Evolutionary conservation across 495 filamentous ascomycete genomes (phyloP), one percentile per base, ranked within the genome.

Genomic region (Penicillium tannophilum): DNA sequence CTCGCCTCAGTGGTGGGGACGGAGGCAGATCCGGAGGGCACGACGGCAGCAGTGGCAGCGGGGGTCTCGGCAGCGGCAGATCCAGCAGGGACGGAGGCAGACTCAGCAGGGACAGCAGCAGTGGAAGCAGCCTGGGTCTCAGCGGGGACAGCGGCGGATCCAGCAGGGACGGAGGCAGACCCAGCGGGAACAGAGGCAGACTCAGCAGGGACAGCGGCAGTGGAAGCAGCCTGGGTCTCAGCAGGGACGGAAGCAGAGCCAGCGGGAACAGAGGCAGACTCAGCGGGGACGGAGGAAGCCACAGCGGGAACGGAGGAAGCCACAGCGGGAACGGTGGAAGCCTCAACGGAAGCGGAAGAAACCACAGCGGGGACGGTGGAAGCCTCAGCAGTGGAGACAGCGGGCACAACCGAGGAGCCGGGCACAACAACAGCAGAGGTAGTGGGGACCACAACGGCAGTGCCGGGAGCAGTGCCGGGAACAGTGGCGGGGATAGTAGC

Each of bases 401-500:
- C 43, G n/a, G 62, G 54, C 4, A 42, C 36, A n/a, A 20, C 53
- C n/a, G 43, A n/a, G 46, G 55, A 45, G 31, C 26, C 56, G 12
- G 51, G 56, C 8, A 28, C n/a, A 26, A 58, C 30, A 62, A 58
- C 56, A 39, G 63, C 48, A 4, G 20, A 23, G 7, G 54, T 56
- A 20, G 59, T 56, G 26, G 63, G 57, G 45, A 55, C 36, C 28
- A 52, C 44, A 50, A 55, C 48, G 16, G 55, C 14, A 24, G 53
- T 23, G 41, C 45, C 28, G 12, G 30, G 26, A 50, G 47, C 55
- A 30, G 62, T 49, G 19, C 12, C 41, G 17, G 63, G 17, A n/a
- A 47, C 24, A 26, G 58, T 55, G 6, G 62, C 54, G 12, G 63
- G 56, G 24, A 30, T 20, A 42, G 67, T 71, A 52, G 66, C 59